These are phyloP conservation scores for Ceratobasidium sp. DNA, from an alignment of 1,284 basidiomycete species.

Conservation along the genomic window DNA sequence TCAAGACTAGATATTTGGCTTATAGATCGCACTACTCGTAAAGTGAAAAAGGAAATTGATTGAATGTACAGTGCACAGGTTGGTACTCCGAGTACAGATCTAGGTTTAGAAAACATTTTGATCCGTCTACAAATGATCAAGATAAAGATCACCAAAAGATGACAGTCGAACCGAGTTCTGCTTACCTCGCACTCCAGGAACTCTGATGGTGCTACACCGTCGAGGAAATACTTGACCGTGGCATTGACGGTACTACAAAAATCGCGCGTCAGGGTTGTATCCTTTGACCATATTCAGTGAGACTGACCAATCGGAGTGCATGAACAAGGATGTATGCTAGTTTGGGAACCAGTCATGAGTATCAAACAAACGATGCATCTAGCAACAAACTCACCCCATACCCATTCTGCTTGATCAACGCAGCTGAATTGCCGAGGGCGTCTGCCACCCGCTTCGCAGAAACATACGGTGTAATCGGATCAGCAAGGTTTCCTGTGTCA, in stretches of 20 bases:
- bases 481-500: conserved; percentile 18
- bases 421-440: conserved; percentile 23
- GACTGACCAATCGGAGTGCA: conserved; percentile 33
- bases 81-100: too few relatives aligned
- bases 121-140: not conserved
- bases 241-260: conserved; percentile 10
- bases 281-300: too few relatives aligned
- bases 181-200: conserved; percentile 9
- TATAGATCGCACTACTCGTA: too few relatives aligned
- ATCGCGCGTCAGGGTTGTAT: not conserved
- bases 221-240: conserved; percentile 17
- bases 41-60: too few relatives aligned
- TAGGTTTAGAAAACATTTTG: not conserved
- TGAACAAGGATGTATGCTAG: conserved; percentile 32
- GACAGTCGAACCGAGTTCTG: not conserved
- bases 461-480: conserved; percentile 38
- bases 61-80: too few relatives aligned
- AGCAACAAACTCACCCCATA: conserved; percentile 23
- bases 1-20: too few relatives aligned
- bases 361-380: too few relatives aligned
- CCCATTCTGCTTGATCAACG: conserved; percentile 33
- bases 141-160: not conserved
- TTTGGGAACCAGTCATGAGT: not conserved
- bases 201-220: not conserved
- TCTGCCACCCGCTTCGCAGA: conserved; percentile 31